phyloP scores from a whole-genome alignment of 768 basidiomycete species.

The Leccinum disarticulatum region DNA sequence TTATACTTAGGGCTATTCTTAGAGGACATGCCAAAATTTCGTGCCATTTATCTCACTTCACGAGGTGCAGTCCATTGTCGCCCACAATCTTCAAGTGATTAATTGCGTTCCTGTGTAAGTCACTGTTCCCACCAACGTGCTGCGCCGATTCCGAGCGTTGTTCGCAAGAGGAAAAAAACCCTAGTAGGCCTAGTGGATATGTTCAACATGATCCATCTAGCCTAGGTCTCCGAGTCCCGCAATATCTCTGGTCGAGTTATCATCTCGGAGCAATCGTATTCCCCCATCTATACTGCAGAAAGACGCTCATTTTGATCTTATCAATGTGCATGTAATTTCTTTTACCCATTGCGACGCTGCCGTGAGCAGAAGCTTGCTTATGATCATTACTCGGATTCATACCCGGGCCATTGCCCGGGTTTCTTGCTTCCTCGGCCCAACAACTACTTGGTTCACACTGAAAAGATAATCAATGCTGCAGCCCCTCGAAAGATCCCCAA shows the following conservation, averaged over 20 bases:
- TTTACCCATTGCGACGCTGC: not conserved
- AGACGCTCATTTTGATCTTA: not conserved
- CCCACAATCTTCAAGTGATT: not conserved
- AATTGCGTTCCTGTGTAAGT: not conserved
- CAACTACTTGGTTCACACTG: not conserved
- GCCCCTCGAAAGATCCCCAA: too few species aligned
- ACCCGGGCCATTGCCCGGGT: not conserved
- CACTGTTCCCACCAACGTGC: not conserved
- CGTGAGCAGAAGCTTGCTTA: not conserved
- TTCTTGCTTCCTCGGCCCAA: not conserved
- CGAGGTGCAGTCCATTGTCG: not conserved
- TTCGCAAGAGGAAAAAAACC: not conserved
- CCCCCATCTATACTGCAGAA: not conserved
- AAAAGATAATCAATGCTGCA: not conserved
- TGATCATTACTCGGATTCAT: not conserved
- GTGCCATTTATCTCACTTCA: not conserved
- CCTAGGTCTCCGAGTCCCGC: not conserved
- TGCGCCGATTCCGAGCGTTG: not conserved
- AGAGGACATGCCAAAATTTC: not conserved
- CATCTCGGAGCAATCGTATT: not conserved
- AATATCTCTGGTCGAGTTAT: not conserved
- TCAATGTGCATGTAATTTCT: not conserved
- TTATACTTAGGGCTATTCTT: not conserved
- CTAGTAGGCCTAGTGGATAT: too few species aligned
- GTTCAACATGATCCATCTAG: not conserved